Evolutionary conservation across 768 basidiomycete species (phyloP), one percentile per base, ranked within the genome.

Genomic region (Boletus eberwhitei): DNA sequence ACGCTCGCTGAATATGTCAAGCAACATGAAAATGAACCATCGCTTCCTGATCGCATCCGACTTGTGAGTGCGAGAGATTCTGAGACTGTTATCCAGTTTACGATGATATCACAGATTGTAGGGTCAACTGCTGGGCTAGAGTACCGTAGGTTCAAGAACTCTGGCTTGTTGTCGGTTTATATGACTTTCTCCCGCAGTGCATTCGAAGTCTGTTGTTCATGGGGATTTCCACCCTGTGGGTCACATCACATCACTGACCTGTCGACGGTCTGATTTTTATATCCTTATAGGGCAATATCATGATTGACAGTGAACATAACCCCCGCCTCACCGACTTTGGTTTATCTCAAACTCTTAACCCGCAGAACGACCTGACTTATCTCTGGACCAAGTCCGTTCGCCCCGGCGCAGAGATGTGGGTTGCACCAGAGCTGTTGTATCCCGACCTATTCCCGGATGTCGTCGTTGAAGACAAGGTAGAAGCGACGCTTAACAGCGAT

Each of bases 311-410:
- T 1, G 21, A 49, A 2, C 2, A 45, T 8, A 48, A 49, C 14
- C n/a, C 47, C 0, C 53, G 53, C 19, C 22, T 57, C 11, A 49
- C 56, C 3, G 56, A 55, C 29, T 29, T 57, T n/a, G 56, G 56
- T 1, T 49, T 48, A 6, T 34, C 56, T 44, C 56, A 32, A 8
- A 35, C 43, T 29, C 47, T 40, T 22, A 35, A 4, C 13, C n/a
- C 16, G 17, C 35, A 43, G 40, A n/a, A 35, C 2, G 5, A 36
- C 0, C 19, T 21, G 22, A 3, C 31, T 2, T 57, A 56, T 13
- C 56, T 57, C 9, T 39, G 22, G 7, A 45, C 52, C 3, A 0
- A 34, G 0, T 17, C 52, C 16, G 8, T 9, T 35, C 48, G 31
- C 8, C 16, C 47, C 5, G 54, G 56, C 5, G 47, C 42, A 6